phyloP scores from a whole-genome alignment of 2,329 filamentous ascomycete species.

The Elsinoe australis region DNA sequence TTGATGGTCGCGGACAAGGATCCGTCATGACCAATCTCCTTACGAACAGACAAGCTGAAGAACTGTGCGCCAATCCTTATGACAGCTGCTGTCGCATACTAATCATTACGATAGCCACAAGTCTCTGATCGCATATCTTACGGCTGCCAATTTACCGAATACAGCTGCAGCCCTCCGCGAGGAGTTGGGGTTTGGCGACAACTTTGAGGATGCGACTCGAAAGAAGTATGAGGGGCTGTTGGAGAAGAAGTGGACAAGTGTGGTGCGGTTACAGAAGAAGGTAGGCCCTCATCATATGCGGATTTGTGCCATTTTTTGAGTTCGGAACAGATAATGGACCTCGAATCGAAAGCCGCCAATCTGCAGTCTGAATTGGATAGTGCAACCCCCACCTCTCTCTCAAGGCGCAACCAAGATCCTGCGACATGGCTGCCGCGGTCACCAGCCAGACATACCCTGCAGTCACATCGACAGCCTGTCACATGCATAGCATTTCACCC shows the following conservation, averaged over 20 bases:
- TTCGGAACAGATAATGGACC: slow-evolving; percentile 70
- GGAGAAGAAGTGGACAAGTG: slow-evolving; percentile 98
- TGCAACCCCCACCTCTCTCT: slow-evolving; percentile 69
- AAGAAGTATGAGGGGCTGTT: slow-evolving; percentile 93
- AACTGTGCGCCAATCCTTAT: slow-evolving; percentile 83
- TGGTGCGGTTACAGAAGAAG: slow-evolving; percentile 93
- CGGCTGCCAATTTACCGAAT: slow-evolving; percentile 61
- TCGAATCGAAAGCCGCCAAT: slow-evolving; percentile 65
- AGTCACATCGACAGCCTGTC: slow-evolving; percentile 73
- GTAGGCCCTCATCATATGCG: slow-evolving; percentile 37
- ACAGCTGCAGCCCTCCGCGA: slow-evolving; percentile 65
- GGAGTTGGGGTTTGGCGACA: slow-evolving; percentile 64
- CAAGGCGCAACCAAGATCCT: slow-evolving; percentile 75
- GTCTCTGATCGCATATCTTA: slow-evolving; percentile 83
- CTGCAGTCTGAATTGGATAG: slow-evolving; percentile 80
- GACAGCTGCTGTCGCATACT: slow-evolving; percentile 23
- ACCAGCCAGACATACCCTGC: slow-evolving; percentile 71
- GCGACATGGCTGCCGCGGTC: slow-evolving; percentile 76
- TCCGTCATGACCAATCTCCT: slow-evolving; percentile 62
- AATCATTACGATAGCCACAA: slow-evolving; percentile 61
- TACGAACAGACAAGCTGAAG: slow-evolving; percentile 74
- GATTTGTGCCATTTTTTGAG: background rate
- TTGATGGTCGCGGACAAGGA: slow-evolving; percentile 4
- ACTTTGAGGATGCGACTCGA: slow-evolving; percentile 68
- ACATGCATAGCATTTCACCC: slow-evolving; percentile 90